phyloP scores from a whole-genome alignment of 768 basidiomycete species.

The Boletus rex-veris region DNA sequence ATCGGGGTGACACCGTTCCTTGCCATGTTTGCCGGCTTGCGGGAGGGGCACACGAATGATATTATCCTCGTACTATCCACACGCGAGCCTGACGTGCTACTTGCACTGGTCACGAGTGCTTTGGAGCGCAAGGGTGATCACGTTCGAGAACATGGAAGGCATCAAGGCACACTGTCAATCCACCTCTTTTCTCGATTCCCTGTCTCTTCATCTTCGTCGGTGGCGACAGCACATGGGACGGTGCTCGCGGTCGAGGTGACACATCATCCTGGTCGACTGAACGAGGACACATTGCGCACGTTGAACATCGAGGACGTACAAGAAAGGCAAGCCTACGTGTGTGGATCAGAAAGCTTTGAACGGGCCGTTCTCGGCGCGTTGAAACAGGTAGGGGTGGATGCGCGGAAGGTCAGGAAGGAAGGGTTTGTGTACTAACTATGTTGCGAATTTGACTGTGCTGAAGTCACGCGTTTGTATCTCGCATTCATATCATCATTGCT shows the following conservation, averaged over 20 bases:
- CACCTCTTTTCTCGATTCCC: slow-evolving; percentile 37
- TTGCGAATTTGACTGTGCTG: neutral
- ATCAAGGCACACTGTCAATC: slow-evolving; percentile 25
- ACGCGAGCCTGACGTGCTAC: slow-evolving; percentile 49
- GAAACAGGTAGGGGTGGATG: slow-evolving; percentile 34
- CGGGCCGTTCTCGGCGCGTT: slow-evolving; percentile 34
- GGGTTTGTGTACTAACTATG: slow-evolving; percentile 42
- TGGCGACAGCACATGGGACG: slow-evolving; percentile 9
- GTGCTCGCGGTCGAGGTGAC: slow-evolving; percentile 11
- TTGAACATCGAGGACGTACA: slow-evolving; percentile 10
- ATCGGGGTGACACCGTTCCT: slow-evolving; percentile 68
- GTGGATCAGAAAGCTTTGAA: slow-evolving; percentile 50
- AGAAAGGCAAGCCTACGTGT: slow-evolving; percentile 41
- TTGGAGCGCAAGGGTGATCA: neutral
- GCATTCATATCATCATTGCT: neutral
- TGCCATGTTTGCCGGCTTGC: slow-evolving; percentile 42
- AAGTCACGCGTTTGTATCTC: neutral
- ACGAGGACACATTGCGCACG: neutral
- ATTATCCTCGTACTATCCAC: slow-evolving; percentile 50
- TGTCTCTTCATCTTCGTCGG: neutral
- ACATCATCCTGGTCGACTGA: slow-evolving; percentile 22
- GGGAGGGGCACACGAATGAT: slow-evolving; percentile 23
- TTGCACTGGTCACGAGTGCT: slow-evolving; percentile 34
- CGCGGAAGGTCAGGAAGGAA: slow-evolving; percentile 34
- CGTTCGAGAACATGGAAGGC: neutral